These are phyloP conservation scores for Puccinia horiana DNA, from an alignment of 1,284 basidiomycete genomes.

Conservation along the genomic window DNA sequence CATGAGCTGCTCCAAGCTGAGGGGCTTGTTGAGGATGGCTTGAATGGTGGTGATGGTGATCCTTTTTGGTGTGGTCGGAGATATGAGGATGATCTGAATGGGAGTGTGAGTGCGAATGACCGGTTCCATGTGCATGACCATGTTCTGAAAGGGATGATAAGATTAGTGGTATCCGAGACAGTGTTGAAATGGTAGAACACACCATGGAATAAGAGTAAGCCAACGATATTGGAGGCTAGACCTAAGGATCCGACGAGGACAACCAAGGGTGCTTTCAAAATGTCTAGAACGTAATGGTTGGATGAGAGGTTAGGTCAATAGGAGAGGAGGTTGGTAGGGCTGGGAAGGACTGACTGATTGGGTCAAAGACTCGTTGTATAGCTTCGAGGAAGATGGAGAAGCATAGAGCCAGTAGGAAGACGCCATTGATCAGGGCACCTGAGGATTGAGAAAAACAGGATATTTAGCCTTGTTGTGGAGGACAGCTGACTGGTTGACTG, in stretches of 20 bases:
- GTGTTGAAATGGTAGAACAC: constrained; percentile 54
- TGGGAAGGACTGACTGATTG: constrained; percentile 17
- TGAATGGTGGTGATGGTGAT: not conserved
- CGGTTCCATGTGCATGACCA: not conserved
- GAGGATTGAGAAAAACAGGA: not conserved
- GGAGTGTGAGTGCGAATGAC: constrained; percentile 45
- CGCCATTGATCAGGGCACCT: constrained; percentile 78
- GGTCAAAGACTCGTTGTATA: constrained; percentile 66
- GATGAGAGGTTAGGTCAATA: constrained; percentile 20
- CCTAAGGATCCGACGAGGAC: constrained; percentile 88
- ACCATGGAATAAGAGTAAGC: constrained; percentile 94
- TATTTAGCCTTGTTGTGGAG: not conserved
- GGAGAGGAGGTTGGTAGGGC: constrained; percentile 1
- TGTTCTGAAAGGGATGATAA: not conserved
- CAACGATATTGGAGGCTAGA: constrained; percentile 86
- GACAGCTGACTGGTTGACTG: not conserved
- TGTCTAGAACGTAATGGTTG: constrained; percentile 69
- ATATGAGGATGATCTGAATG: constrained; percentile 5
- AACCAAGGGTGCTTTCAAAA: constrained; percentile 81
- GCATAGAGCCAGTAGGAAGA: constrained; percentile 92
- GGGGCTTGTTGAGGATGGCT: not conserved
- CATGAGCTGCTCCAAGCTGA: constrained; percentile 8
- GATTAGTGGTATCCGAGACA: not conserved
- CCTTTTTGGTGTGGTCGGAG: not conserved
- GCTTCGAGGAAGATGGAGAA: constrained; percentile 95